Evolutionary conservation across 2,329 filamentous ascomycete genomes (phyloP), one percentile per base, ranked within the genome.

Genomic region (Tolypocladium guangdongense): DNA sequence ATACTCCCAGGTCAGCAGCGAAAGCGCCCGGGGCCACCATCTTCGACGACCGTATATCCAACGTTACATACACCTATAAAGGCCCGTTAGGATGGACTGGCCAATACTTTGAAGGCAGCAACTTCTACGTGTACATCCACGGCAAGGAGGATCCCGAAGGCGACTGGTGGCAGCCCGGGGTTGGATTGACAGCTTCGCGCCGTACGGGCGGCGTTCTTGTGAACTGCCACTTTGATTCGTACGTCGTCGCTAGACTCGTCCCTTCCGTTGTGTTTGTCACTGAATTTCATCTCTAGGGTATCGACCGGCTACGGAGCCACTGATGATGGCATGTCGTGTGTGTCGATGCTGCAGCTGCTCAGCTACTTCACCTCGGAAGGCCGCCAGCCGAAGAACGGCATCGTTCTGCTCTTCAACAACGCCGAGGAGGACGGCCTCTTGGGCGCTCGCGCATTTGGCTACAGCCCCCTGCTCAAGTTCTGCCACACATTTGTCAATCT

Each of bases 401-500:
- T 99, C 45, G 81, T 97, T 16, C 78, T 90, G 11, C 77, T 97
- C 32, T 79, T 97, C 65, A 99, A 99, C 75, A 96, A 97, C 64
- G 92, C 88, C 37, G 93, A 99, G 65, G 93, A 99, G 66, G 92
- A 97, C 63, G 93, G 84, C 37, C 74, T 97, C 12, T 88, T 95
- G 59, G 93, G 93, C 1, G 90, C 92, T 7, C 81, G 83, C 56
- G 90, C 87, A 7, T 96, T 95, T 64, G 84, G 87, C 32, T 83
- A 90, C 59, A 90, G 91, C 66, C 88, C 90, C 0, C 76, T 96
- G 57, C 83, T 89, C 12, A 82, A 82, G 51, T 87, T 95, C 54
- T 81, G 89, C 11, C 87, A 91, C 64, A 90, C 89, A 0, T 97
- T 99, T 65, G 74, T 97, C 59, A 99, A 99, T 61, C 81, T 99